phyloP scores from a whole-genome alignment of 177 flowering plant genomes.

The Vitis hybrid region DNA sequence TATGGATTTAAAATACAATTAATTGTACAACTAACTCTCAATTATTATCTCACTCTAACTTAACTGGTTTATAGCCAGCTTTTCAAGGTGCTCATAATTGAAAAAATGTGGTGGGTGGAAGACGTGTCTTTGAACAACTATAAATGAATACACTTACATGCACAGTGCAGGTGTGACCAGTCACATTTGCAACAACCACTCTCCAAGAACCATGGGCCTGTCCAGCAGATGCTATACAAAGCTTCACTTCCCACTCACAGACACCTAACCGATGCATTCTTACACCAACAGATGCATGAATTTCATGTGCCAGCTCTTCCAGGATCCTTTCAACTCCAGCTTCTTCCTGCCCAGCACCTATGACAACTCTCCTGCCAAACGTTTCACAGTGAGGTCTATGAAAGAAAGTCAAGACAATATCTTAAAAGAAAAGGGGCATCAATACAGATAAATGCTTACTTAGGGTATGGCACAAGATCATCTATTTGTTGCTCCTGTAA shows the following conservation, averaged over 20 bases:
- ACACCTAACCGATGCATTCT: constrained; percentile 91
- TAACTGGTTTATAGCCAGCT: too few relatives aligned
- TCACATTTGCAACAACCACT: constrained; percentile 80
- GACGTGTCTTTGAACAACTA: background rate
- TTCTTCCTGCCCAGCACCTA: constrained; percentile 61
- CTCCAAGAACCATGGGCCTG: constrained; percentile 94
- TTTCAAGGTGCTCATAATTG: background rate
- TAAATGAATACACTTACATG: constrained; percentile 62
- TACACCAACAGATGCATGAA: constrained; percentile 78
- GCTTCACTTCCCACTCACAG: constrained; percentile 97
- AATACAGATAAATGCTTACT: constrained; percentile 37
- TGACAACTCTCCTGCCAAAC: constrained; percentile 60
- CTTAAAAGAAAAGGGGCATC: constrained; percentile 1
- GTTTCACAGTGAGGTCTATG: background rate
- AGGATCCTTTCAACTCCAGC: constrained; percentile 54
- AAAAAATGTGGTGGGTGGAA: background rate
- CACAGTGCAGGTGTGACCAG: constrained; percentile 93
- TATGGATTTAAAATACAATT: background rate
- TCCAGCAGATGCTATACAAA: constrained; percentile 74
- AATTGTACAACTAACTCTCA: too few relatives aligned
- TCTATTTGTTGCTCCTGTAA: constrained; percentile 77
- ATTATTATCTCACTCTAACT: too few relatives aligned
- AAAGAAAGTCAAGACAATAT: background rate
- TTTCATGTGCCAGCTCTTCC: constrained; percentile 70
- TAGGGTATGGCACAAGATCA: constrained; percentile 81